Percentiles rank a stretch among this genome's conserved stretches.
Conservation (phyloP, 306 rosid genomes). For the cucumber (Cucumis sativus) region Cucumber_9930_V3 NC_026659.2:220001-220500, state of each 20-base stretch:
- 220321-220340: too few relatives aligned
- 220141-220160: constrained; percentile 3
- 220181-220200: background rate
- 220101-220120: background rate
- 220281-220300: background rate
- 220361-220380: too few relatives aligned
- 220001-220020: too few relatives aligned
- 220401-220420: too few relatives aligned
- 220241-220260: background rate
- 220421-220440: too few relatives aligned
- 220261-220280: background rate
- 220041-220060: background rate
- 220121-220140: constrained; percentile 1
- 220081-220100: background rate
- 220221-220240: background rate
- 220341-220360: too few relatives aligned
- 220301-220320: too few relatives aligned
- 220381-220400: too few relatives aligned
- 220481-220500: background rate
- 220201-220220: background rate
- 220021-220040: background rate
- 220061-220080: background rate
- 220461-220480: background rate
- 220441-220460: background rate
- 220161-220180: background rate